Evolutionary conservation across 2,329 filamentous ascomycete genomes (phyloP).

Genomic region (Blastomyces emzantsi): DNA sequence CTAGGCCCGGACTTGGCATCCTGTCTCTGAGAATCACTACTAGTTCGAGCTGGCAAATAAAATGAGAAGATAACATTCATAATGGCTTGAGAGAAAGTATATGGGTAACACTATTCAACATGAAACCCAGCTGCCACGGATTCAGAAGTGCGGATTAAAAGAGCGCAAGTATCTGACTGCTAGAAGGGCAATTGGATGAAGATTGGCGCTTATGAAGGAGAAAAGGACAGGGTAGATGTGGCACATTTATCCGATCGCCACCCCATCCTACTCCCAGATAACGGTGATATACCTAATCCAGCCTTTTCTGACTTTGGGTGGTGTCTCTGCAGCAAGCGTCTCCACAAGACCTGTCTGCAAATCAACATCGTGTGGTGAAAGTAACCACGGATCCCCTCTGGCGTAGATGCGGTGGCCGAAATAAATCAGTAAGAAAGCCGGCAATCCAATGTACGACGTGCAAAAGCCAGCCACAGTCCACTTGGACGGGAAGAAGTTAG

Average conservation of each 20-base stretch:
- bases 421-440: slow-evolving; percentile 50
- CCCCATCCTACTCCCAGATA: slow-evolving; percentile 14
- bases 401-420: slow-evolving; percentile 43
- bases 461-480: slow-evolving; percentile 58
- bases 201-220: neutral
- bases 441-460: slow-evolving; percentile 57
- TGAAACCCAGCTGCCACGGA: neutral
- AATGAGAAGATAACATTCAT: neutral
- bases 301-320: slow-evolving; percentile 20
- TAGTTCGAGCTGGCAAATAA: neutral
- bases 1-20: no score
- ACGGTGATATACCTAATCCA: slow-evolving; percentile 11
- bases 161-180: neutral
- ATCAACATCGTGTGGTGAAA: slow-evolving; percentile 44
- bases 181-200: neutral
- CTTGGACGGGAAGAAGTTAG: slow-evolving; percentile 58
- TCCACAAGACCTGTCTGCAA: slow-evolving; percentile 46
- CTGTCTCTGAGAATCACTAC: no score
- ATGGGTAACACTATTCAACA: neutral
- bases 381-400: slow-evolving; percentile 45
- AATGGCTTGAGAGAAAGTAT: neutral
- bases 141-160: neutral
- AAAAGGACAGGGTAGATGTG: no score
- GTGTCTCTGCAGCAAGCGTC: slow-evolving; percentile 40
- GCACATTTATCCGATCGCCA: neutral